Conservation (phyloP, 495 filamentous ascomycete species). For the Penicillium cinerascens region DNA sequence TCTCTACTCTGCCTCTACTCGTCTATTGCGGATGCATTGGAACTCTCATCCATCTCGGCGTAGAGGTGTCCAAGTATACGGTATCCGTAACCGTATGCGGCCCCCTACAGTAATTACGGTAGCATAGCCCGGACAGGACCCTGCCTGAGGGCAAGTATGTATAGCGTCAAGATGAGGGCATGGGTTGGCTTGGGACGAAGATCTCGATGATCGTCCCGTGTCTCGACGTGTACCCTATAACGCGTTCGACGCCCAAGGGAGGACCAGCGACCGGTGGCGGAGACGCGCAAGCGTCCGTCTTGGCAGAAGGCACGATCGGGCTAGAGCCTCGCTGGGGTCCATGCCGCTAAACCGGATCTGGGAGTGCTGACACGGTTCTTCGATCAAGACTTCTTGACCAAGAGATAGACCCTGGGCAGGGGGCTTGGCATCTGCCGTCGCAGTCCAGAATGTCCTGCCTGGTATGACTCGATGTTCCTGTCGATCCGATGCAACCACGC, state of each 20-base stretch:
- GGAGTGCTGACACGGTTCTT: not conserved
- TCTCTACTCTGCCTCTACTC: too few relatives aligned
- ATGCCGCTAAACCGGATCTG: constrained; percentile 21
- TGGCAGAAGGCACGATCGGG: constrained; percentile 40
- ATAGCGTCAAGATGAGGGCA: not conserved
- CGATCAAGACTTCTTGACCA: constrained; percentile 1
- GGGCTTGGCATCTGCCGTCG: constrained; percentile 25
- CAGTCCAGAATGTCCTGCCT: constrained; percentile 19
- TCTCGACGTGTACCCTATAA: constrained; percentile 6
- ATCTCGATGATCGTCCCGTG: constrained; percentile 18
- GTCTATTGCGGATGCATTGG: too few relatives aligned
- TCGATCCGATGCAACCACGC: too few relatives aligned
- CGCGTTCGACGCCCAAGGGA: constrained; percentile 17
- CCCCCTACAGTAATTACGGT: too few relatives aligned
- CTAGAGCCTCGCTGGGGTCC: constrained; percentile 29
- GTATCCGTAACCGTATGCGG: too few relatives aligned
- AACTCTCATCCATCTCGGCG: too few relatives aligned
- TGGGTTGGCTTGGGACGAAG: constrained; percentile 1
- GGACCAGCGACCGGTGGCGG: constrained; percentile 20
- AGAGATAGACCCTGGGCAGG: constrained; percentile 9
- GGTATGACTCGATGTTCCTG: too few relatives aligned
- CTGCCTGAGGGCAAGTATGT: not conserved
- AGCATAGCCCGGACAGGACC: not conserved
- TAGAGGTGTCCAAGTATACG: too few relatives aligned
- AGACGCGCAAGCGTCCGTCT: constrained; percentile 50